phyloP scores from a whole-genome alignment of 2,329 filamentous ascomycete species.

The Paecilomyces variotii region DNA sequence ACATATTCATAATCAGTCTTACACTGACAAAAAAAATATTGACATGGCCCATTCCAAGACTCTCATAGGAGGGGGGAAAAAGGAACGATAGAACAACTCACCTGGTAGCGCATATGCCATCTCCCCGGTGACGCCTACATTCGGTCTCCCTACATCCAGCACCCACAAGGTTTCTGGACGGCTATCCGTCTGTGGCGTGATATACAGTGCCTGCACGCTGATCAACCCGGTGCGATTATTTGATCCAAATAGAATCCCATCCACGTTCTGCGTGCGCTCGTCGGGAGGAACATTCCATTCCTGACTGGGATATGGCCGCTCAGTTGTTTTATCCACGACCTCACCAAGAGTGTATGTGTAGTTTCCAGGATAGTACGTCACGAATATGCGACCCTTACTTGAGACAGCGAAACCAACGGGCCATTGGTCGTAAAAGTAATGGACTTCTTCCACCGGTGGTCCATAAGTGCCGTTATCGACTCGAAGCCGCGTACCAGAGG shows the following conservation, averaged over 20 bases:
- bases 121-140: slow-evolving; percentile 18
- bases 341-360: slow-evolving; percentile 43
- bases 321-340: slow-evolving; percentile 40
- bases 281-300: slow-evolving; percentile 27
- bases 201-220: slow-evolving; percentile 39
- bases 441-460: slow-evolving; percentile 40
- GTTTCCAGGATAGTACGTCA: slow-evolving; percentile 39
- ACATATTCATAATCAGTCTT: not conserved
- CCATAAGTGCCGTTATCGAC: slow-evolving; percentile 43
- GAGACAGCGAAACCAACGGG: slow-evolving; percentile 40
- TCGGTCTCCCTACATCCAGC: slow-evolving; percentile 39
- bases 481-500: slow-evolving; percentile 17
- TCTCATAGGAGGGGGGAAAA: not conserved
- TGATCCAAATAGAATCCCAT: slow-evolving; percentile 39
- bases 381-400: slow-evolving; percentile 36
- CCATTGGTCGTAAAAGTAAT: slow-evolving; percentile 43
- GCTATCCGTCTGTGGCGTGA: slow-evolving; percentile 28
- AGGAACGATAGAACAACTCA: not conserved
- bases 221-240: slow-evolving; percentile 35
- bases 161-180: slow-evolving; percentile 39
- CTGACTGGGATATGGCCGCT: slow-evolving; percentile 38
- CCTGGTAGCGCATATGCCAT: slow-evolving; percentile 37
- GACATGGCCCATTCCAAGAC: not conserved
- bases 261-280: slow-evolving; percentile 31
- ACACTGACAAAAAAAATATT: not conserved